Percentiles rank a stretch among this genome's conserved stretches.
phyloP scores from a whole-genome alignment of 257 asterid genomes.

The Solanum lignicaule region DNA sequence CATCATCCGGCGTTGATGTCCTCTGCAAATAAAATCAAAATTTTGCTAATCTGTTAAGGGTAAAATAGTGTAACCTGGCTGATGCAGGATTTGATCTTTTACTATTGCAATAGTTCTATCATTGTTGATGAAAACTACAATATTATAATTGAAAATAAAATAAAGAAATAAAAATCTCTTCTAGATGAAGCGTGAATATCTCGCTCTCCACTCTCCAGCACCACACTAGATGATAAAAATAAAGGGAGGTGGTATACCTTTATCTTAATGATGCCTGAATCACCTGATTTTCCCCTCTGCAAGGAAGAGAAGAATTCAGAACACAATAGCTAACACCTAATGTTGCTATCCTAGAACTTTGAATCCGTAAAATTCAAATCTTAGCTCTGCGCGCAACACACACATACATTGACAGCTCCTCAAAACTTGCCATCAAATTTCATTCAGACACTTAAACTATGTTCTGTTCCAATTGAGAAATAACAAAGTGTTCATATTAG shows the following conservation, averaged over 20 bases:
- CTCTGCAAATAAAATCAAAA: slow-evolving; percentile 8
- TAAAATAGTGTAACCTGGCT: no score
- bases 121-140: no score
- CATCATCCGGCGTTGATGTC: slow-evolving; percentile 16
- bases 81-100: no score
- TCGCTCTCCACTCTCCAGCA: no score
- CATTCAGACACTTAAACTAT: not conserved
- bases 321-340: not conserved
- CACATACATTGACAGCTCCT: not conserved
- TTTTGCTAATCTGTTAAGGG: not conserved
- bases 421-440: no score
- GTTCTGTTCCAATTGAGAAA: no score
- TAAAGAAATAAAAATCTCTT: no score
- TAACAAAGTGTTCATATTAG: not conserved
- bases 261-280: slow-evolving; percentile 8
- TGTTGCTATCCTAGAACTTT: rapidly evolving
- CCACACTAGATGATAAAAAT: no score
- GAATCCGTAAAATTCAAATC: not conserved
- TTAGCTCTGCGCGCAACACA: rapidly evolving
- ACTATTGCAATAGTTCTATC: no score
- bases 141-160: no score
- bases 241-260: slow-evolving; percentile 4
- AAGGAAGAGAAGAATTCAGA: not conserved
- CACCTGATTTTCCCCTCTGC: slow-evolving; percentile 20
- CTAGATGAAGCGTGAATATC: no score